Evolutionary conservation across 371 early-diverging fungal genomes (phyloP).

Genomic region (Antonospora locustae): DNA sequence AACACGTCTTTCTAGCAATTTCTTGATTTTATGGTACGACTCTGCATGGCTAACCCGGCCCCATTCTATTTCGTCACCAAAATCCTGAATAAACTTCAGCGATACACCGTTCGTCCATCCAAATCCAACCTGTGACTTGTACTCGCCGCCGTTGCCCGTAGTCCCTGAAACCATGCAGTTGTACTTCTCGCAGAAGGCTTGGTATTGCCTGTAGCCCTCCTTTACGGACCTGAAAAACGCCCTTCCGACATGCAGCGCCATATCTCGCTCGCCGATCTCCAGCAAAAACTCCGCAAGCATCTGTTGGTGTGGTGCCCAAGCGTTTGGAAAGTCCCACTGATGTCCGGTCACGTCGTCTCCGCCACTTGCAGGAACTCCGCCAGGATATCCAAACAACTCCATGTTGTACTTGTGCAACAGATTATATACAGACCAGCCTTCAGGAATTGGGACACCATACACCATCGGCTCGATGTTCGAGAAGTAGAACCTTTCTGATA

Average conservation of each 20-base stretch:
- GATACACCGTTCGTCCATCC: constrained; percentile 78
- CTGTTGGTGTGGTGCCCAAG: constrained; percentile 60
- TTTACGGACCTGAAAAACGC: constrained; percentile 58
- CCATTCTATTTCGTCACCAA: constrained; percentile 50
- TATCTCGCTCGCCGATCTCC: constrained; percentile 12
- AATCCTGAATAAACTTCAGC: constrained; percentile 59
- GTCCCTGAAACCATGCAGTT: constrained; percentile 57
- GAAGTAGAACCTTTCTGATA: constrained; percentile 56
- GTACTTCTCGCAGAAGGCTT: constrained; percentile 69
- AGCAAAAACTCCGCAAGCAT: constrained; percentile 34
- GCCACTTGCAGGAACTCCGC: constrained; percentile 59
- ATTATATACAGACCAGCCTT: constrained; percentile 1
- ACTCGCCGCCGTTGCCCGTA: constrained; percentile 68
- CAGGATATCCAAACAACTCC: constrained; percentile 53
- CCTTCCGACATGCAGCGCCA: constrained; percentile 58
- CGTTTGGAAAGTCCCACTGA: constrained; percentile 76
- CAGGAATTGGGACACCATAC: constrained; percentile 57
- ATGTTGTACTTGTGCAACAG: constrained; percentile 30
- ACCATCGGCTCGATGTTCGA: constrained; percentile 53
- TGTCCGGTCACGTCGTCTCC: constrained; percentile 55
- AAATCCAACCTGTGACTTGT: constrained; percentile 67
- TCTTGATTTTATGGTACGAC: constrained; percentile 14
- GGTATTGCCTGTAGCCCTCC: constrained; percentile 62
- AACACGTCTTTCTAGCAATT: not conserved
- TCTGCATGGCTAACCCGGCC: constrained; percentile 5